Conservation (phyloP, 805 yeast species). For the Monosporozyma siamensis region DNA sequence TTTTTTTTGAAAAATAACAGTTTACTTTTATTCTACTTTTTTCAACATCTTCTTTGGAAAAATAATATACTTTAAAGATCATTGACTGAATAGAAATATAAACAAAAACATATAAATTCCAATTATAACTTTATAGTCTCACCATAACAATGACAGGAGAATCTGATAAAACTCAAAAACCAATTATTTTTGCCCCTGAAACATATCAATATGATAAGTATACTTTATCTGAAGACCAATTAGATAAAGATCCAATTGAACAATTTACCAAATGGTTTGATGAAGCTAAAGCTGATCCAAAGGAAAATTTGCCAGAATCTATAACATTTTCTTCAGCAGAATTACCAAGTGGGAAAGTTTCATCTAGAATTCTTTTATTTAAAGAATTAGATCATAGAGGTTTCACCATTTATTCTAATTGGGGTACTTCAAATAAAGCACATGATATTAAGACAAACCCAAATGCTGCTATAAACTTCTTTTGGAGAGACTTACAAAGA, state of each 20-base stretch:
- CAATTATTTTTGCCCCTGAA: slow-evolving; percentile 61
- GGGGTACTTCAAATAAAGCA: slow-evolving; percentile 80
- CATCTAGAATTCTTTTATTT: slow-evolving; percentile 74
- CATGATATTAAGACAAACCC: slow-evolving; percentile 63
- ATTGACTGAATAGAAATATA: too few species aligned
- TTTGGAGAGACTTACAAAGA: slow-evolving; percentile 86
- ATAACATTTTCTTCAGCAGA: slow-evolving; percentile 82
- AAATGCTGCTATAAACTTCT: slow-evolving; percentile 75
- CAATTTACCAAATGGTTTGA: slow-evolving; percentile 83
- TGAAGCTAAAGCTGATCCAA: slow-evolving; percentile 49
- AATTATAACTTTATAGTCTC: background rate
- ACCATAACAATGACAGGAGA: slow-evolving; percentile 13
- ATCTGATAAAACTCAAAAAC: slow-evolving; percentile 22
- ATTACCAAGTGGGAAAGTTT: slow-evolving; percentile 83
- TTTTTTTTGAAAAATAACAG: too few species aligned
- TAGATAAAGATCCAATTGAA: slow-evolving; percentile 51
- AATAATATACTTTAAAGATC: too few species aligned
- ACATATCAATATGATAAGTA: slow-evolving; percentile 79
- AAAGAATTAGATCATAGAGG: slow-evolving; percentile 85
- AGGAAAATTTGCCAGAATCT: slow-evolving; percentile 68
- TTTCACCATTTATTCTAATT: slow-evolving; percentile 81
- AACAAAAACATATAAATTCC: too few species aligned
- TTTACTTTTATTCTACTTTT: background rate
- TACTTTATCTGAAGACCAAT: slow-evolving; percentile 44
- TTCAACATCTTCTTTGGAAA: background rate